Evolutionary conservation across 768 basidiomycete genomes (phyloP).

Genomic region (Boletellus emodensis): DNA sequence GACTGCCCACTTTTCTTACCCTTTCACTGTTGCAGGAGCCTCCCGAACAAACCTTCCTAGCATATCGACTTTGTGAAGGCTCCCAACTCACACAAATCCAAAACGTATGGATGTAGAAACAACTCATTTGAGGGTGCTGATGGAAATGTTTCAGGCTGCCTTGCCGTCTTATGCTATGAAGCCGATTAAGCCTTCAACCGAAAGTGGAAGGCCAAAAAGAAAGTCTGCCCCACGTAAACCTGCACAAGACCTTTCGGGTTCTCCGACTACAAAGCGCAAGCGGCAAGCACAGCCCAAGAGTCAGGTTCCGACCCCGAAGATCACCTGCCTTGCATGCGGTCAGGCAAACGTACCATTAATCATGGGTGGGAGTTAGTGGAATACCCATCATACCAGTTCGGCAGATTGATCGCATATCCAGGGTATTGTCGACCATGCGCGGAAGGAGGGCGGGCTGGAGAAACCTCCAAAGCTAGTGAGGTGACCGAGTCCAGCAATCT

Average conservation of each 20-base stretch:
- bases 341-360: constrained; percentile 72
- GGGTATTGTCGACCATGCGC: constrained; percentile 70
- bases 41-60: constrained; percentile 48
- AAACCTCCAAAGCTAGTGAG: constrained; percentile 23
- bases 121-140: not conserved
- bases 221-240: constrained; percentile 32
- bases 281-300: constrained; percentile 34
- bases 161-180: constrained; percentile 51
- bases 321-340: constrained; percentile 57
- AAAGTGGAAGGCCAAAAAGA: constrained; percentile 35
- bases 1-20: not conserved
- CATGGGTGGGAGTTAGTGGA: constrained; percentile 63
- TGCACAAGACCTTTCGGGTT: constrained; percentile 18
- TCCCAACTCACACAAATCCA: constrained; percentile 57
- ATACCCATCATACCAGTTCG: not conserved
- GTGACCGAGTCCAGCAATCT: constrained; percentile 1
- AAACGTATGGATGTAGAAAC: constrained; percentile 38
- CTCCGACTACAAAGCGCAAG: constrained; percentile 38
- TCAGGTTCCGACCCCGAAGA: constrained; percentile 37
- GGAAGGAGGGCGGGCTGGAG: constrained; percentile 45
- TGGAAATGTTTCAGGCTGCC: constrained; percentile 35
- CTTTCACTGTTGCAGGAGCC: constrained; percentile 33
- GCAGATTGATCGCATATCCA: constrained; percentile 21
- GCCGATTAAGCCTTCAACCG: constrained; percentile 49
- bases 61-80: constrained; percentile 54